These are phyloP conservation scores for Geosmithia putterillii DNA, from an alignment of 2,329 filamentous ascomycete genomes.

Conservation along the genomic window DNA sequence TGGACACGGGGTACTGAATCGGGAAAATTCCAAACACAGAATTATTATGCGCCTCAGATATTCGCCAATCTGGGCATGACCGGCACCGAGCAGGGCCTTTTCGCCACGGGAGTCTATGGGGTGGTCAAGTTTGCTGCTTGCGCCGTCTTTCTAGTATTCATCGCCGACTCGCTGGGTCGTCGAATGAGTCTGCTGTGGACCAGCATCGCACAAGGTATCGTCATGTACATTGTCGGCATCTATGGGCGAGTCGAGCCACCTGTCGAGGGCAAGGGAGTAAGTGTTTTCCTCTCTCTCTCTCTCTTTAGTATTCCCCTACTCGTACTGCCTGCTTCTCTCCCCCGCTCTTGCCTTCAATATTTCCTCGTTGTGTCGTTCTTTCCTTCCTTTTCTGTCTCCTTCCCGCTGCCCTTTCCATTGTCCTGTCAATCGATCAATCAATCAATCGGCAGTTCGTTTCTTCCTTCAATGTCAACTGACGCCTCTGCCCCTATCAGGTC, in stretches of 20 bases:
- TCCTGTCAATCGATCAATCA: too few relatives aligned
- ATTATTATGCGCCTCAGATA: slow-evolving; percentile 60
- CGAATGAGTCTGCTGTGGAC: slow-evolving; percentile 50
- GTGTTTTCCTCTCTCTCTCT: slow-evolving; percentile 20
- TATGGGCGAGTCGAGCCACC: slow-evolving; percentile 54
- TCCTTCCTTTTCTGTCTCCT: neutral
- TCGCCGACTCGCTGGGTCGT: slow-evolving; percentile 57
- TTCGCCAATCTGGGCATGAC: slow-evolving; percentile 52
- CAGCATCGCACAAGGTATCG: slow-evolving; percentile 44
- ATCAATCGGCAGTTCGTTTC: too few relatives aligned
- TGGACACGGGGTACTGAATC: neutral
- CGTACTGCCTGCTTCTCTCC: slow-evolving; percentile 29
- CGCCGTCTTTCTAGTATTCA: slow-evolving; percentile 51
- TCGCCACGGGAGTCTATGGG: slow-evolving; percentile 64
- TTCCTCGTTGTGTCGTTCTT: neutral
- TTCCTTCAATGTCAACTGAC: too few relatives aligned
- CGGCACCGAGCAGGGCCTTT: slow-evolving; percentile 44
- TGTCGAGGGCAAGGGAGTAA: slow-evolving; percentile 33
- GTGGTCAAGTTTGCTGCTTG: slow-evolving; percentile 57
- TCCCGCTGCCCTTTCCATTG: too few relatives aligned
- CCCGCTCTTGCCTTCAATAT: neutral
- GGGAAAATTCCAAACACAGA: slow-evolving; percentile 14
- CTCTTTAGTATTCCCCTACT: slow-evolving; percentile 54
- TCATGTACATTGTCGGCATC: slow-evolving; percentile 61
- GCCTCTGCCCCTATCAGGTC: too few relatives aligned